Evolutionary conservation across 768 basidiomycete species (phyloP).

Genomic region (Filobasidium floriforme): DNA sequence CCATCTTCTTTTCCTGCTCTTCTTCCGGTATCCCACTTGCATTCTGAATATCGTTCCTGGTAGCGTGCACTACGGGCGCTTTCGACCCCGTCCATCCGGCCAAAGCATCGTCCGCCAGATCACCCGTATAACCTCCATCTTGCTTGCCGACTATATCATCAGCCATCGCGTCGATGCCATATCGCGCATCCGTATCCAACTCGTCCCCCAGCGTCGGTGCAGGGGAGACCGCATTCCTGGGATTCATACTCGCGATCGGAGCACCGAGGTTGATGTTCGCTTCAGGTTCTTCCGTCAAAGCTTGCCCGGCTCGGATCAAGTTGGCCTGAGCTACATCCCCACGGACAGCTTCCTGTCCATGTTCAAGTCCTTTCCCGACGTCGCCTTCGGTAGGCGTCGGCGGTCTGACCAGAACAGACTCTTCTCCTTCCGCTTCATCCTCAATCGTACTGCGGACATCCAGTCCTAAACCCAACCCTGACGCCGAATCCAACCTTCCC

Average conservation of each 20-base stretch:
- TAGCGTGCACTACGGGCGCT: background rate
- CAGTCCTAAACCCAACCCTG: background rate
- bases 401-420: background rate
- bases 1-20: background rate
- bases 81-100: background rate
- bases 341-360: background rate
- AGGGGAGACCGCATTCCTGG: background rate
- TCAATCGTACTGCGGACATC: background rate
- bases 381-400: background rate
- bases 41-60: background rate
- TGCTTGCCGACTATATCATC: background rate
- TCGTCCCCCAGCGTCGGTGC: background rate
- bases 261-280: background rate
- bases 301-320: background rate
- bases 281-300: background rate
- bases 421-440: background rate
- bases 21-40: background rate
- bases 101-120: background rate
- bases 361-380: background rate
- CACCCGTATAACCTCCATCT: background rate
- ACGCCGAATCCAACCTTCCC: background rate
- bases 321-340: background rate
- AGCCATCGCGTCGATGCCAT: background rate
- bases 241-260: background rate
- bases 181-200: conserved; percentile 1